Base-by-base conservation (phyloP, 1,284 basidiomycete genomes). In the Ganoderma lucidum region DNA sequence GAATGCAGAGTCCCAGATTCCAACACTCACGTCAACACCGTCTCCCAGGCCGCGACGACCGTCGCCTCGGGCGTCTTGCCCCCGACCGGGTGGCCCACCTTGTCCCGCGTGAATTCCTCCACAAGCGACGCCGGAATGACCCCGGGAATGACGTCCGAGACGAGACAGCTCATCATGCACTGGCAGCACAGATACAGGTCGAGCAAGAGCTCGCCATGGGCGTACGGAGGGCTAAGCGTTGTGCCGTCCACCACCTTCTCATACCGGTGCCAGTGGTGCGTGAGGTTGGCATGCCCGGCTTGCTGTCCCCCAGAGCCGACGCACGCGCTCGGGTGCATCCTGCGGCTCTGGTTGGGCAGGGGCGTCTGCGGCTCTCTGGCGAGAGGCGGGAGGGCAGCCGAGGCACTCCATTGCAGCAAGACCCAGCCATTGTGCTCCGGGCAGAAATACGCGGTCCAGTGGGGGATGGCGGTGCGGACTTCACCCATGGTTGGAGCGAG, bases 181-280 rank as follows among this genome's bases (percentile, higher is more conserved):
- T 94, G 93, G 75, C 93, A 95, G 77, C 93, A 95, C 59, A 94
- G 81, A 75, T 92, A 94, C 37, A 94, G 82, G 78, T 94, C 92
- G 55, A 95, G 80, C 32, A 92, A 77, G 23, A 88, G 90, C 72
- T 90, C 86, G 65, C 88, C 86, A 55, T 84, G 81, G 39, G 81
- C 81, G 73, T 90, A 89, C n/a, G 90, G 88, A 15, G 89, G 87
- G 28, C 85, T 87, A 30, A 94, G 85, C 72, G 85, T 86, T 61
- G 84, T 61, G 84, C 81, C 15, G 90, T 93, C 90, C 28, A 94
- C 85, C 2, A 90, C 90, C 67, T 84, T 86, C 66, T 84, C 83
- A 74, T 94, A 94, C 65, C 83, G 84, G 77, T 95, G 93, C 74
- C 93, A 94, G 76, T 95, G 93, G 76, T 95, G 93, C 0, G 92